Evolutionary conservation across 1,284 basidiomycete species (phyloP).

Genomic region (Earliella scabrosa): DNA sequence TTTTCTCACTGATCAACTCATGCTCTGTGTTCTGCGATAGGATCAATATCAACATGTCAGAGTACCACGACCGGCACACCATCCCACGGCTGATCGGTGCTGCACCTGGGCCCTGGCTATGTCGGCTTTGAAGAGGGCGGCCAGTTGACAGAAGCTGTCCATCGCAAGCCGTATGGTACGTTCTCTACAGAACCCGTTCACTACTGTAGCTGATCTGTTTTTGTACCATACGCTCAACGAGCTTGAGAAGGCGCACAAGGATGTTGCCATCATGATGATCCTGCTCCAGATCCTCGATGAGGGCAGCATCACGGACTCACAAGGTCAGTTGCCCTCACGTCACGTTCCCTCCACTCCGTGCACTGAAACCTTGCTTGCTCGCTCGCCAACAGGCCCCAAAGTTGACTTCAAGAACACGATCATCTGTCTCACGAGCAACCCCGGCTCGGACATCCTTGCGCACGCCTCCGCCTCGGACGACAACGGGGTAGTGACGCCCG

Average conservation of each 20-base stretch:
- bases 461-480: slow-evolving; percentile 65
- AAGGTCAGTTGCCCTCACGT: slow-evolving; percentile 42
- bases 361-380: background rate
- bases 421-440: slow-evolving; percentile 62
- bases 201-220: slow-evolving; percentile 1
- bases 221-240: slow-evolving; percentile 69
- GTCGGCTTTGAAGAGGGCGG: slow-evolving; percentile 95
- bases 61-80: slow-evolving; percentile 91
- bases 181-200: slow-evolving; percentile 8
- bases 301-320: slow-evolving; percentile 86
- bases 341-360: background rate
- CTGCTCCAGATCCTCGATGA: slow-evolving; percentile 93
- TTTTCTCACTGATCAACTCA: background rate
- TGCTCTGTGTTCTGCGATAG: slow-evolving; percentile 37
- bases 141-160: slow-evolving; percentile 87
- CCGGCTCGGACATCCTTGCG: slow-evolving; percentile 71
- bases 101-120: slow-evolving; percentile 90
- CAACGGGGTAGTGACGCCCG: slow-evolving; percentile 69
- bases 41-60: slow-evolving; percentile 92
- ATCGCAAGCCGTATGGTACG: slow-evolving; percentile 80
- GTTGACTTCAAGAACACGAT: slow-evolving; percentile 90
- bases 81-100: slow-evolving; percentile 91
- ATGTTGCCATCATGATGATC: slow-evolving; percentile 91
- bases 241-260: slow-evolving; percentile 92
- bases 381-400: slow-evolving; percentile 48